Evolutionary conservation across 2,329 filamentous ascomycete genomes (phyloP).

Genomic region (Cladosporium sp.): DNA sequence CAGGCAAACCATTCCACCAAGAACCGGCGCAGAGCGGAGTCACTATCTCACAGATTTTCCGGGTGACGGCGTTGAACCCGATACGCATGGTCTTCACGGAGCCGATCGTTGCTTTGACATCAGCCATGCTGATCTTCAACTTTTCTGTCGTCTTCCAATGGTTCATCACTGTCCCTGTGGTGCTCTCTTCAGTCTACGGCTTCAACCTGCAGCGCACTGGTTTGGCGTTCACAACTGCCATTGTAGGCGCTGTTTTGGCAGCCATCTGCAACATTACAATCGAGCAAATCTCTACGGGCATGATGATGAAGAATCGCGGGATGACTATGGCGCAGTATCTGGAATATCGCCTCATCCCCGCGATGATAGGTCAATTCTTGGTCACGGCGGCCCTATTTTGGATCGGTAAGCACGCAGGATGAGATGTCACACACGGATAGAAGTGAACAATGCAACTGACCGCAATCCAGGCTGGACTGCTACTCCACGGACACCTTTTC

Average conservation of each 20-base stretch:
- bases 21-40: slow-evolving; percentile 28
- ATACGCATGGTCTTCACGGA: slow-evolving; percentile 30
- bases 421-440: too few relatives aligned
- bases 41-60: slow-evolving; percentile 27
- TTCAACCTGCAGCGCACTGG: slow-evolving; percentile 27
- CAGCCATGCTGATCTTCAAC: slow-evolving; percentile 31
- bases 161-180: slow-evolving; percentile 36
- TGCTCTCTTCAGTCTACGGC: slow-evolving; percentile 29
- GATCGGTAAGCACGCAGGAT: slow-evolving; percentile 24
- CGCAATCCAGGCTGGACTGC: slow-evolving; percentile 32
- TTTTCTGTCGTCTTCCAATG: slow-evolving; percentile 35
- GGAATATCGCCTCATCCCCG: slow-evolving; percentile 38
- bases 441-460: not conserved
- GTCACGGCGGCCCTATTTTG: slow-evolving; percentile 38
- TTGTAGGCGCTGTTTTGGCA: slow-evolving; percentile 33
- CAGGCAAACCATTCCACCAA: slow-evolving; percentile 8
- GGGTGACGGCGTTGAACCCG: slow-evolving; percentile 29
- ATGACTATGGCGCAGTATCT: slow-evolving; percentile 22
- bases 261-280: slow-evolving; percentile 31
- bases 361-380: slow-evolving; percentile 38
- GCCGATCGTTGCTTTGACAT: slow-evolving; percentile 32
- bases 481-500: slow-evolving; percentile 29
- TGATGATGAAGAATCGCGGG: slow-evolving; percentile 9
- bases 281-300: slow-evolving; percentile 26
- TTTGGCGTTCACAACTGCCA: slow-evolving; percentile 36